Conservation (phyloP, 78 protist species). For the Dictyostelium capitatum region DNA sequence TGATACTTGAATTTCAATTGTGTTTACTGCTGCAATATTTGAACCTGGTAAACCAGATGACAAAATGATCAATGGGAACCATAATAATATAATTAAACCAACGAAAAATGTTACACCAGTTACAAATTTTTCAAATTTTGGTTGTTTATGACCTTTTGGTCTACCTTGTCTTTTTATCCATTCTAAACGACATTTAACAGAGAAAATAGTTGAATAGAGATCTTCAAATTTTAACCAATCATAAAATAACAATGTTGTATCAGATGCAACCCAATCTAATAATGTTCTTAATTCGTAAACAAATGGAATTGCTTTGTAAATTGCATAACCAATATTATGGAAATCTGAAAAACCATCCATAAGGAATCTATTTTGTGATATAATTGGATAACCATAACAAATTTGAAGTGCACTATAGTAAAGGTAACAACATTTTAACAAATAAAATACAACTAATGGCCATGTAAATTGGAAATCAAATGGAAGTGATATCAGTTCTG, state of each 20-base stretch:
- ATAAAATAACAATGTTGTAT: conserved; percentile 84
- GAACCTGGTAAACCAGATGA: conserved; percentile 70
- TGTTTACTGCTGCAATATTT: conserved; percentile 46
- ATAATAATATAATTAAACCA: conserved; percentile 76
- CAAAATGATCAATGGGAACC: conserved; percentile 86
- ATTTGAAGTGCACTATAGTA: conserved; percentile 62
- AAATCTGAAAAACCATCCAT: conserved; percentile 64
- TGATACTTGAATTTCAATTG: conserved; percentile 28
- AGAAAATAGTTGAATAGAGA: conserved; percentile 73
- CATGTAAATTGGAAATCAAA: not conserved
- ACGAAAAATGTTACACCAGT: conserved; percentile 79
- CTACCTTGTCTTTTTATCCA: conserved; percentile 78
- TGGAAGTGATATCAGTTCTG: conserved; percentile 9
- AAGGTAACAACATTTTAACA: conserved; percentile 46
- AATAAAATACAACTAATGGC: conserved; percentile 67
- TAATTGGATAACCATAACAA: conserved; percentile 67
- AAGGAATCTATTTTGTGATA: conserved; percentile 38
- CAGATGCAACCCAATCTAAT: conserved; percentile 90
- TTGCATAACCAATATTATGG: conserved; percentile 60
- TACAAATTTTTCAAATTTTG: conserved; percentile 52
- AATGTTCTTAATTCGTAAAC: conserved; percentile 87
- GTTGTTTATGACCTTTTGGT: conserved; percentile 81
- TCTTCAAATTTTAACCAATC: conserved; percentile 91
- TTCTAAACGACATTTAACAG: conserved; percentile 59
- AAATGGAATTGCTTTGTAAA: conserved; percentile 89